Evolutionary conservation across 1,284 basidiomycete species (phyloP).

Genomic region (Fomitopsis palustris): DNA sequence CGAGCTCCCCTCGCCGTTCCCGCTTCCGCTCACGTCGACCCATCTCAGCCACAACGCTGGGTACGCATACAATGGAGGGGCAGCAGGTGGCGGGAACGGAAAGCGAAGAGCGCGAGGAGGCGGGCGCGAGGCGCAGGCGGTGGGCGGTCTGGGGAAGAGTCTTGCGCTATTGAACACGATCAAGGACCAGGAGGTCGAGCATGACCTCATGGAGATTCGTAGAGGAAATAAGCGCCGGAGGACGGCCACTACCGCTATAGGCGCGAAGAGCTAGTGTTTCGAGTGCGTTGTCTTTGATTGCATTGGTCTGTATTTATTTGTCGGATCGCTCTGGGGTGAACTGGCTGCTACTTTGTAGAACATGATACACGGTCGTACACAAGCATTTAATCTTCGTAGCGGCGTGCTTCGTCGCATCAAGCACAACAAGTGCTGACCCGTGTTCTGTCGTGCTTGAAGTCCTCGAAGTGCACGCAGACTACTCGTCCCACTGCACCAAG

Average conservation of each 20-base stretch:
- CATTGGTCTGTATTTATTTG: no score
- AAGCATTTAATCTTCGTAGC: no score
- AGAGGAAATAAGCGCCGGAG: conserved; percentile 68
- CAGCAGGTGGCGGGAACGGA: conserved; percentile 40
- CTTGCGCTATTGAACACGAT: conserved; percentile 44
- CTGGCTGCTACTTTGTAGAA: no score
- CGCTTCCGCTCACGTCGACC: conserved; percentile 60
- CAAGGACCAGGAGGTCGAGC: conserved; percentile 69
- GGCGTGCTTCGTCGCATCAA: no score
- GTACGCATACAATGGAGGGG: conserved; percentile 32
- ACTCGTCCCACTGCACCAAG: conserved; percentile 66
- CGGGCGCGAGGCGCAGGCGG: conserved; percentile 40
- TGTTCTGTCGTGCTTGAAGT: no score
- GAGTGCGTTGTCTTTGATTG: not conserved
- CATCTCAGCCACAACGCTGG: conserved; percentile 30
- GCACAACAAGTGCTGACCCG: no score
- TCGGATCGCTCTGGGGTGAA: no score
- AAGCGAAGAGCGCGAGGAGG: conserved; percentile 56
- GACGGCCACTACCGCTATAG: conserved; percentile 37
- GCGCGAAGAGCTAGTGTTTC: conserved; percentile 18
- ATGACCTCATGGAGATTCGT: conserved; percentile 71
- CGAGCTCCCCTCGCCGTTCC: conserved; percentile 79
- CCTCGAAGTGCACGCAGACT: not conserved
- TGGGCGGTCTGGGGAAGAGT: conserved; percentile 68
- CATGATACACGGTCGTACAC: no score